Conservation (phyloP, 2,329 filamentous ascomycete species). For the Allantophomopsis cytisporea region DNA sequence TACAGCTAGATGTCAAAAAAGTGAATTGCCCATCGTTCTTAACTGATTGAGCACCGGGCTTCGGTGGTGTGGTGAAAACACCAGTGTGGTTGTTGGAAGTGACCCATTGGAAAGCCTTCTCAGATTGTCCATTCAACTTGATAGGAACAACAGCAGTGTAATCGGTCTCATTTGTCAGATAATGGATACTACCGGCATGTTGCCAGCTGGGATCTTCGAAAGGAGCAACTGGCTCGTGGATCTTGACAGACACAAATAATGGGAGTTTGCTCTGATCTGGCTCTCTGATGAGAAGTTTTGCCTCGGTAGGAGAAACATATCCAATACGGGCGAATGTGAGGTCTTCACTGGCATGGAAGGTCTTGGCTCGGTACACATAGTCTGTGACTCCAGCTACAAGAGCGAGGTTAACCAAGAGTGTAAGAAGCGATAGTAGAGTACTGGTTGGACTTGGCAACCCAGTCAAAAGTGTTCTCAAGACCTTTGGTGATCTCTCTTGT, state of each 20-base stretch:
- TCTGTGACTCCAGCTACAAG: conserved; percentile 62
- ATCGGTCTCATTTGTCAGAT: conserved; percentile 65
- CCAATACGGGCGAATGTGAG: conserved; percentile 79
- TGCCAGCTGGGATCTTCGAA: conserved; percentile 53
- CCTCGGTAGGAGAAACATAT: conserved; percentile 69
- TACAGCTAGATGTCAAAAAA: conserved; percentile 86
- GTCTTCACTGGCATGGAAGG: conserved; percentile 57
- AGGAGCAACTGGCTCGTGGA: conserved; percentile 34
- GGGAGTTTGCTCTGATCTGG: conserved; percentile 65
- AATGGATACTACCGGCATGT: conserved; percentile 46
- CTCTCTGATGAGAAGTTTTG: conserved; percentile 74
- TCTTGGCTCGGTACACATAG: conserved; percentile 59
- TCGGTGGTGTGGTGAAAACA: conserved; percentile 66
- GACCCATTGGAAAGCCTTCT: conserved; percentile 69
- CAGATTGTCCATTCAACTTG: conserved; percentile 46
- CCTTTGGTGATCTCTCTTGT: conserved; percentile 38
- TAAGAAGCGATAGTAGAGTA: conserved; percentile 48
- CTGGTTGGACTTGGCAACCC: conserved; percentile 67
- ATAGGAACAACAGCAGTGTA: conserved; percentile 64
- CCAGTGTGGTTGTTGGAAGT: conserved; percentile 82
- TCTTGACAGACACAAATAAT: conserved; percentile 53
- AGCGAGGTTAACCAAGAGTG: conserved; percentile 58
- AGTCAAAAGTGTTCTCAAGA: conserved; percentile 54
- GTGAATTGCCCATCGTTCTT: conserved; percentile 61
- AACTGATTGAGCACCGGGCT: conserved; percentile 46